Percentiles rank a stretch among this genome's conserved stretches.
Evolutionary conservation across 345 rosid genomes (phyloP).

Genomic region (Garcia nutans): DNA sequence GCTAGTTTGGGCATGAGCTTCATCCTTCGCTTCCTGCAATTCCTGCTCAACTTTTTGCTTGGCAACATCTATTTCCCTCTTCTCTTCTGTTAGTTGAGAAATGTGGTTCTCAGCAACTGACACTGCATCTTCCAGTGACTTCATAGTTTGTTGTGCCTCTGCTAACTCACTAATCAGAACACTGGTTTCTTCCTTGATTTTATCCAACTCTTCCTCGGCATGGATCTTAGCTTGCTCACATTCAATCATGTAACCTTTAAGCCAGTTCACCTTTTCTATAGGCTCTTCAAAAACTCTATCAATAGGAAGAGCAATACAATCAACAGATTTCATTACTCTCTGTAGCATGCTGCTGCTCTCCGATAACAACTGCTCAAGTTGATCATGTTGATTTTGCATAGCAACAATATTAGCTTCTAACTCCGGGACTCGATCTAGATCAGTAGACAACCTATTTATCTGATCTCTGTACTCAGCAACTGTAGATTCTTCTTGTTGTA

Average conservation of each 20-base stretch:
- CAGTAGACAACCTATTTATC: slow-evolving; percentile 49
- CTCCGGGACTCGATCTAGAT: slow-evolving; percentile 47
- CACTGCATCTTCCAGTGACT: slow-evolving; percentile 56
- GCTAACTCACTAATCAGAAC: slow-evolving; percentile 44
- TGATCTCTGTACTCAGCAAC: slow-evolving; percentile 53
- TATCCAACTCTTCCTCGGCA: slow-evolving; percentile 52
- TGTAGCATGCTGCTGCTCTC: slow-evolving; percentile 57
- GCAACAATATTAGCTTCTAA: slow-evolving; percentile 65
- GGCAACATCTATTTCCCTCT: slow-evolving; percentile 45
- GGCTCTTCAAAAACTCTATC: slow-evolving; percentile 51
- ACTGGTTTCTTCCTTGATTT: slow-evolving; percentile 45
- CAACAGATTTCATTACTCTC: slow-evolving; percentile 50
- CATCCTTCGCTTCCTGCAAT: slow-evolving; percentile 54
- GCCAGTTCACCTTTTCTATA: slow-evolving; percentile 57
- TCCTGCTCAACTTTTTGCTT: slow-evolving; percentile 54
- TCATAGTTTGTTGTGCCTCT: slow-evolving; percentile 46
- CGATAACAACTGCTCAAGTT: slow-evolving; percentile 53
- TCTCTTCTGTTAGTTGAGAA: slow-evolving; percentile 52
- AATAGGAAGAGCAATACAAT: slow-evolving; percentile 47
- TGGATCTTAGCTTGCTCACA: slow-evolving; percentile 49
- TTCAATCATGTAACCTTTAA: slow-evolving; percentile 54
- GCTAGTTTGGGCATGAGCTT: slow-evolving; percentile 47
- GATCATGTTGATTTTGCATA: slow-evolving; percentile 49
- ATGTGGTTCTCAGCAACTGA: slow-evolving; percentile 45
- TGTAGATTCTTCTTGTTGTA: slow-evolving; percentile 52